Evolutionary conservation across 495 filamentous ascomycete genomes (phyloP).

Genomic region (Peziza echinospora): DNA sequence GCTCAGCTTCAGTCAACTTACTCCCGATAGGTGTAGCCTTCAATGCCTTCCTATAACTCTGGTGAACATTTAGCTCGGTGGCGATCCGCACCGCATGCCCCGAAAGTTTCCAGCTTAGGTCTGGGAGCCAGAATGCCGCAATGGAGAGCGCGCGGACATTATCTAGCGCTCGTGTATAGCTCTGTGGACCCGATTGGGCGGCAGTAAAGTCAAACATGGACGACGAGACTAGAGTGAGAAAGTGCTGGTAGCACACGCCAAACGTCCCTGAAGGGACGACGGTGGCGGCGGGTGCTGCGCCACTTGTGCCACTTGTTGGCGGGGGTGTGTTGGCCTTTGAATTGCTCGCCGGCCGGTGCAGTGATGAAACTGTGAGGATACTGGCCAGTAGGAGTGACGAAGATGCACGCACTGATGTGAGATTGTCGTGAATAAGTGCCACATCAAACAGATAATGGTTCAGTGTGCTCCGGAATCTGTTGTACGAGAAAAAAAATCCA

Average conservation of each 20-base stretch:
- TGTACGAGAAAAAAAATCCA: too few species aligned
- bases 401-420: slow-evolving; percentile 20
- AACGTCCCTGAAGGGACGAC: slow-evolving; percentile 20
- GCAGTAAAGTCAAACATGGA: slow-evolving; percentile 22
- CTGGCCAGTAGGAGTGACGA: slow-evolving; percentile 21
- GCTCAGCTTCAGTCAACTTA: neutral
- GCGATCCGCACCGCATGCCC: slow-evolving; percentile 25
- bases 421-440: slow-evolving; percentile 25
- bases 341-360: slow-evolving; percentile 22
- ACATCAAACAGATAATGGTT: slow-evolving; percentile 34
- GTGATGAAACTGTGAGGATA: slow-evolving; percentile 22
- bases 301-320: too few species aligned
- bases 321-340: too few species aligned
- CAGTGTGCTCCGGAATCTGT: slow-evolving; percentile 18
- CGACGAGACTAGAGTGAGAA: slow-evolving; percentile 18
- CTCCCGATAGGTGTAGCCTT: neutral
- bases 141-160: slow-evolving; percentile 22
- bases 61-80: slow-evolving; percentile 23
- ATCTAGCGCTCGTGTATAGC: slow-evolving; percentile 10
- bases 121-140: slow-evolving; percentile 24
- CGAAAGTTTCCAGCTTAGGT: slow-evolving; percentile 24
- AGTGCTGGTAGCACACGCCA: slow-evolving; percentile 21
- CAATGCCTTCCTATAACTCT: slow-evolving; percentile 28
- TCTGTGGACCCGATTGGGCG: neutral
- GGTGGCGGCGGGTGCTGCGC: slow-evolving; percentile 1